phyloP scores from a whole-genome alignment of 176 grass and related monocot genomes.

The Hordeum vulgare region DNA sequence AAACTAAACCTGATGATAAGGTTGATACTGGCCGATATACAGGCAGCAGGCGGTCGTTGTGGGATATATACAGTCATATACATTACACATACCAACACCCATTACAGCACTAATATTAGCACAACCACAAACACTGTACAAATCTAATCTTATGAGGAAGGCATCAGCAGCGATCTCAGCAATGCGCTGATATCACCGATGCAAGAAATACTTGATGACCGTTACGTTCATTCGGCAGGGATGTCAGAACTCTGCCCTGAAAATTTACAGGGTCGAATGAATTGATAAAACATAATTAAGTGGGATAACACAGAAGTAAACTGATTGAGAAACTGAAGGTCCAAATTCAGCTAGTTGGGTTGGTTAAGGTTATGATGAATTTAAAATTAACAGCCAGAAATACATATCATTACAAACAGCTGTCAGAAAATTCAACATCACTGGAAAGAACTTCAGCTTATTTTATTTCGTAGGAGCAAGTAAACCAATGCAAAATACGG shows the following conservation, averaged over 20 bases:
- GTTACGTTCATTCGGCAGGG: conserved; percentile 33
- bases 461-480: neutral
- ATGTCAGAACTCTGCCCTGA: conserved; percentile 34
- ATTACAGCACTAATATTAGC: conserved; percentile 22
- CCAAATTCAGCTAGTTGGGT: neutral
- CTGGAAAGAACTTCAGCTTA: neutral
- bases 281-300: neutral
- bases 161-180: conserved; percentile 28
- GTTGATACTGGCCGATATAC: conserved; percentile 25
- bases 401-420: neutral
- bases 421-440: neutral
- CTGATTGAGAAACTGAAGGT: neutral
- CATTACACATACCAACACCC: conserved; percentile 30
- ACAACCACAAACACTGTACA: conserved; percentile 45
- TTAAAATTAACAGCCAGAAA: neutral
- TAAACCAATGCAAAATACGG: neutral
- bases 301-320: neutral
- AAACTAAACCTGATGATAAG: conserved; percentile 17
- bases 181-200: conserved; percentile 43
- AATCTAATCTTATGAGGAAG: conserved; percentile 38
- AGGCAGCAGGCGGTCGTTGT: conserved; percentile 9
- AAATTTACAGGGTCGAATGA: conserved; percentile 16
- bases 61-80: conserved; percentile 42
- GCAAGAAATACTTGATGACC: conserved; percentile 25
- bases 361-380: neutral